These are phyloP conservation scores for Picea glauca DNA, from an alignment of 75 land plant genomes.

Conservation along the genomic window DNA sequence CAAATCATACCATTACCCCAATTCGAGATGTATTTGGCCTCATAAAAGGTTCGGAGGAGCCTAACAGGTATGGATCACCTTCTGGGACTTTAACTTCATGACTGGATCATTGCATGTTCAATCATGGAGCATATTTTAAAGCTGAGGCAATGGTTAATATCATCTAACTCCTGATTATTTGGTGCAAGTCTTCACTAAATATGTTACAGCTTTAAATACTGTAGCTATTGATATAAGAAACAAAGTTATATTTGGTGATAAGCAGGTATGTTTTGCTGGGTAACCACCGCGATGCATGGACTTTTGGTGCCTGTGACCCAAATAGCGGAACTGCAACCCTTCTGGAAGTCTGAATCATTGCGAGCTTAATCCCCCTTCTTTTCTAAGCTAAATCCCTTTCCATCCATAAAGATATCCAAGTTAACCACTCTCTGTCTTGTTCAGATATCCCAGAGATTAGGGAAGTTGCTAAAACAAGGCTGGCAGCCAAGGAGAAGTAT, in stretches of 20 bases:
- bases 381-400: neutral
- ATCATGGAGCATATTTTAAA: too few relatives aligned
- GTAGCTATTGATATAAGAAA: neutral
- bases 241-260: neutral
- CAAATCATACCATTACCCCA: constrained; percentile 38
- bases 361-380: neutral
- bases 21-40: constrained; percentile 80
- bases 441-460: constrained; percentile 42
- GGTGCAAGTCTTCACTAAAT: too few relatives aligned
- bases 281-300: constrained; percentile 77
- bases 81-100: neutral
- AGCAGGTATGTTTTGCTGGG: constrained; percentile 64
- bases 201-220: too few relatives aligned
- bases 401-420: neutral
- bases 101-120: too few relatives aligned
- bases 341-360: constrained; percentile 34
- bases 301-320: constrained; percentile 70
- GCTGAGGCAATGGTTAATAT: too few relatives aligned
- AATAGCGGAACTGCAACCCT: constrained; percentile 68
- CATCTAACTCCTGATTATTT: too few relatives aligned
- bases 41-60: constrained; percentile 78
- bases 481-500: constrained; percentile 61
- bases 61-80: constrained; percentile 58
- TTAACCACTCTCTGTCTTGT: neutral
- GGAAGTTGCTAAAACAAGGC: constrained; percentile 29